Percentiles rank a stretch among this genome's conserved stretches.
phyloP scores from a whole-genome alignment of 495 filamentous ascomycete genomes.

The Usnea hakonensis region DNA sequence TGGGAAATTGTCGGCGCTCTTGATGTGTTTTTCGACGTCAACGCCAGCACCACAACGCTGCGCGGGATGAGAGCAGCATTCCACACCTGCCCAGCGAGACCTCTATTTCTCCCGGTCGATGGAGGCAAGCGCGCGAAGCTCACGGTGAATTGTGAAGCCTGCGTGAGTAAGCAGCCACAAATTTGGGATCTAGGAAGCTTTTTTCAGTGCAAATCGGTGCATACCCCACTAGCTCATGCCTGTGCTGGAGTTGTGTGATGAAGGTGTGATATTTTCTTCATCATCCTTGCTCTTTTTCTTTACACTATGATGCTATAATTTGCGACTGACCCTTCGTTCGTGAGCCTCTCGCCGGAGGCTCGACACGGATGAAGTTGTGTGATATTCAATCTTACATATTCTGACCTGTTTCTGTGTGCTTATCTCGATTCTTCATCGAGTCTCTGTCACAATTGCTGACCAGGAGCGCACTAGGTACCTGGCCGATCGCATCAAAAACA shows the following conservation, averaged over 20 bases:
- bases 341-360: constrained; percentile 82
- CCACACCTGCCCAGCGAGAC: background rate
- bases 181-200: background rate
- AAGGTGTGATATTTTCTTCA: background rate
- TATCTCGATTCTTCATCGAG: constrained; percentile 18
- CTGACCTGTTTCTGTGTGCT: constrained; percentile 47
- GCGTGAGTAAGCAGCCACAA: background rate
- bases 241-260: background rate
- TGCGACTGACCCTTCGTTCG: constrained; percentile 83
- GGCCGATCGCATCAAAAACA: background rate
- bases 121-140: background rate
- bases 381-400: constrained; percentile 98
- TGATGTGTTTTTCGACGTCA: background rate
- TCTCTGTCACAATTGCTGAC: constrained; percentile 6
- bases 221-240: background rate
- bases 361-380: constrained; percentile 60
- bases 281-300: background rate
- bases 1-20: background rate
- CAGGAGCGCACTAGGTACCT: background rate
- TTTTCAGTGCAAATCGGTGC: background rate
- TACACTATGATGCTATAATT: constrained; percentile 84
- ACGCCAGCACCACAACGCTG: background rate
- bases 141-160: background rate
- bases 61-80: background rate
- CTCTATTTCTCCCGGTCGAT: too few relatives aligned